phyloP scores from a whole-genome alignment of 2,329 filamentous ascomycete species.

The Grosmannia huntii region DNA sequence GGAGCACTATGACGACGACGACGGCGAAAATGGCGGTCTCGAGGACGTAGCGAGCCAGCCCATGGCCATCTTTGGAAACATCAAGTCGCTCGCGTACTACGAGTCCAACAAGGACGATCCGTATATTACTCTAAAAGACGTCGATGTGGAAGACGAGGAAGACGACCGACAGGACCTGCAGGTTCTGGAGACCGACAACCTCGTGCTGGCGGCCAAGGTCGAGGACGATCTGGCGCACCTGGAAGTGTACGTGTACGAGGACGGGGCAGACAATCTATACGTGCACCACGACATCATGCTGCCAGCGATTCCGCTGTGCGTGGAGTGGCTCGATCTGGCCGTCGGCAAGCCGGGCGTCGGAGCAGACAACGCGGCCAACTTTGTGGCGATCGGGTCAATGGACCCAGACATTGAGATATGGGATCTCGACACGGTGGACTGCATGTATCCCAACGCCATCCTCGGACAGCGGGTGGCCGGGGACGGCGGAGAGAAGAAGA shows the following conservation, averaged over 20 bases:
- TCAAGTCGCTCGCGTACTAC: slow-evolving; percentile 88
- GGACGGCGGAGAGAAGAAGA: slow-evolving; percentile 38
- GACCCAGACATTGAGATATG: slow-evolving; percentile 98
- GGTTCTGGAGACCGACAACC: slow-evolving; percentile 82
- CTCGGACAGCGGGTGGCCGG: slow-evolving; percentile 52
- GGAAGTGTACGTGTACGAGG: slow-evolving; percentile 96
- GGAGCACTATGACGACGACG: slow-evolving; percentile 87
- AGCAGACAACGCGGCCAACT: slow-evolving; percentile 65
- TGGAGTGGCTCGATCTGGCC: slow-evolving; percentile 93
- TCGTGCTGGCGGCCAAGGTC: slow-evolving; percentile 82
- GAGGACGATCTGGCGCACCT: slow-evolving; percentile 95
- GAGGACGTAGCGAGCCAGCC: slow-evolving; percentile 39
- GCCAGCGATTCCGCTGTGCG: slow-evolving; percentile 84
- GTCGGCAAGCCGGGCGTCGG: slow-evolving; percentile 56
- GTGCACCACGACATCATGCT: slow-evolving; percentile 99
- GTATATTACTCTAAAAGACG: slow-evolving; percentile 78
- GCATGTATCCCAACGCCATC: slow-evolving; percentile 96
- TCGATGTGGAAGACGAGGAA: slow-evolving; percentile 54
- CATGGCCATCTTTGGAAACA: slow-evolving; percentile 89
- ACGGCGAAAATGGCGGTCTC: slow-evolving; percentile 46
- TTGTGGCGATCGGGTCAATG: slow-evolving; percentile 91
- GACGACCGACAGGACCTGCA: slow-evolving; percentile 91
- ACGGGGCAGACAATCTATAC: slow-evolving; percentile 89
- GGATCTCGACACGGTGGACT: slow-evolving; percentile 91
- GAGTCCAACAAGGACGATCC: slow-evolving; percentile 89